Percentiles rank a stretch among this genome's conserved stretches.
Conservation (phyloP, 2,329 filamentous ascomycete species). For the Cladosporium colombiae region DNA sequence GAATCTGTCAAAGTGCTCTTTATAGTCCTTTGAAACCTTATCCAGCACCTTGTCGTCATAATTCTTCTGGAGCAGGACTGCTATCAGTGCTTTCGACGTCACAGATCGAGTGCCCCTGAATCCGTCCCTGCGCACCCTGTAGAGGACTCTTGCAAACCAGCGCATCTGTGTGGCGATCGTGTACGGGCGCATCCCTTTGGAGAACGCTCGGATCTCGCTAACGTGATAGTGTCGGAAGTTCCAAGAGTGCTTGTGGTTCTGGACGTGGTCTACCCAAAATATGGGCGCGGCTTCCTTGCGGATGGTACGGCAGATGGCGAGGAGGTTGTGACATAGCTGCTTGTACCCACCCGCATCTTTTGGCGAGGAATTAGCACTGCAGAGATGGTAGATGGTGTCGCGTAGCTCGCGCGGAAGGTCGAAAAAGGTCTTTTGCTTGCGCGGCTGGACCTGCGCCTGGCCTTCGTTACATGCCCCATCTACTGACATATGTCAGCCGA, state of each 20-base stretch:
- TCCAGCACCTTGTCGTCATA: not conserved
- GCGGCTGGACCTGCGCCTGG: not conserved
- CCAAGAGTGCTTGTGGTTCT: not conserved
- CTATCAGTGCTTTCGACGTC: not conserved
- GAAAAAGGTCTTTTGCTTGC: not conserved
- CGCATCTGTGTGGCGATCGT: not conserved
- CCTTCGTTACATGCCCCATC: not conserved
- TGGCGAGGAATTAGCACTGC: not conserved
- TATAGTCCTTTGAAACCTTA: not conserved
- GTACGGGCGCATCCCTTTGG: not conserved
- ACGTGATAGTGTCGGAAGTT: not conserved
- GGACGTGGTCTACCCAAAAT: constrained; percentile 2
- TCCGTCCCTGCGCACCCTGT: not conserved
- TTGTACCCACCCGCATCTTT: not conserved
- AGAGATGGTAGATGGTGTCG: not conserved
- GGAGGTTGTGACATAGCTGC: not conserved
- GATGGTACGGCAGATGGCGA: not conserved
- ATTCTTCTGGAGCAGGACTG: not conserved
- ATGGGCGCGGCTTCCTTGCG: not conserved
- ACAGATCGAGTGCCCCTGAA: not conserved
- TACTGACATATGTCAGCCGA: not conserved
- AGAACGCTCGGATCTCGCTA: not conserved
- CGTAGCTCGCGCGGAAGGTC: not conserved
- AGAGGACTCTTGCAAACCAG: not conserved
- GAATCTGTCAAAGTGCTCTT: not conserved